Base-by-base conservation (phyloP, 1,284 basidiomycete species). In the Xerocomus amazonicus region DNA sequence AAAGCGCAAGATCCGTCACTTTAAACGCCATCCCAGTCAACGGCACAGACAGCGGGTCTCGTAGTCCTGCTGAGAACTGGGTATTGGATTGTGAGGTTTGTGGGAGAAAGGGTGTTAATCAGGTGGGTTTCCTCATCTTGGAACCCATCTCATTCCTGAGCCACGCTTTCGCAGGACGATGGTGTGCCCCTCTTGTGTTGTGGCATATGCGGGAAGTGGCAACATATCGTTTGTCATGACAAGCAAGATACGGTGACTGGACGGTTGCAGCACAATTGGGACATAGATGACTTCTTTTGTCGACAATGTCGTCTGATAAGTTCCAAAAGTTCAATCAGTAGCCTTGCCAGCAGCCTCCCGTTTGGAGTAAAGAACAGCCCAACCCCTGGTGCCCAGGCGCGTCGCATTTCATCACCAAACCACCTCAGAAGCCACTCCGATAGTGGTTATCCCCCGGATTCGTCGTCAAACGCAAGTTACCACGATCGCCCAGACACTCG, bases 21-120 rank as follows among this genome's bases (percentile, higher is more conserved):
- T 26, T 40, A 43, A 41, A 35, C 28, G 35, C 39, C 19, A 26
- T 28, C 13, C 56, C 58, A 23, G 48, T 49, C 28, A 66, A 66
- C 51, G 63, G 66, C 42, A 63, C 67, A 12, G 69, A 68, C 14
- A 75, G 70, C 53, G 75, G 77, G 32, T 67, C 74, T 14, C 75
- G 73, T 40, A 76, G 73, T 29, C 76, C 76, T 44, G 67, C 66
- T 47, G 84, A 83, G 45, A 80, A 86, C 52, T 94, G 92, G 92
- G 81, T 87, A 49, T 72, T 94, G 39, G 83, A 87, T 59, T 94
- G 91, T 65, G 91, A 94, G 61, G 75, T 94, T 17, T 94, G 91
- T 63, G 76, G 76, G 45, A 75, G 77, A 47, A 75, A 73, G 31
- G 88, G 88, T 9, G 70, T 81, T 48, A 92, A 92, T 62, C 64